These are phyloP conservation scores for Diaporthe sp. DNA, from an alignment of 2,329 filamentous ascomycete species.

Conservation along the genomic window DNA sequence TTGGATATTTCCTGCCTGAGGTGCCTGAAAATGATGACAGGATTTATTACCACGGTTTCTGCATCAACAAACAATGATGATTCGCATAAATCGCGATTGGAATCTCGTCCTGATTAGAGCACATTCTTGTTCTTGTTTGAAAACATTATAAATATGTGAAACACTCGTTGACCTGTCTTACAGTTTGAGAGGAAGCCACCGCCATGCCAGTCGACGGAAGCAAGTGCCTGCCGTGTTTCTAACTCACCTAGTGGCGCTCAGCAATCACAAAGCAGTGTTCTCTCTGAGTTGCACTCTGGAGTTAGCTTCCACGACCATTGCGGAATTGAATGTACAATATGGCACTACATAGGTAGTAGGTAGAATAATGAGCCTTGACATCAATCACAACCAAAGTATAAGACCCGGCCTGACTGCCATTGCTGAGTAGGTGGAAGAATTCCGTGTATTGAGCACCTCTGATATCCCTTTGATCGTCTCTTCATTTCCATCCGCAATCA, in stretches of 20 bases:
- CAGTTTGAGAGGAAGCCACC: neutral
- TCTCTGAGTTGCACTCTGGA: neutral
- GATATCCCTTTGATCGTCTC: neutral
- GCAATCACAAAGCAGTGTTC: neutral
- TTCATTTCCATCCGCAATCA: neutral
- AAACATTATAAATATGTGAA: neutral
- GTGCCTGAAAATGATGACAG: conserved; percentile 10
- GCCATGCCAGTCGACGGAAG: too few relatives aligned
- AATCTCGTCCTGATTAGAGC: conserved; percentile 30
- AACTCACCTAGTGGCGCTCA: neutral
- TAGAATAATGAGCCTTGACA: neutral
- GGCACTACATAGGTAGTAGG: neutral
- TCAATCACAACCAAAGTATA: neutral
- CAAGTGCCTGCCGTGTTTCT: neutral
- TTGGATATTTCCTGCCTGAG: neutral
- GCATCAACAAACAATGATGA: conserved; percentile 33
- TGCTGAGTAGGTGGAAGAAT: neutral
- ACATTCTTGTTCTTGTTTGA: neutral
- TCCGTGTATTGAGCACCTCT: neutral
- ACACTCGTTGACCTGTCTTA: neutral
- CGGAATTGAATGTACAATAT: neutral
- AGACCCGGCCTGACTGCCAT: neutral
- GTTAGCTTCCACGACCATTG: neutral
- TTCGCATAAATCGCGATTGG: conserved; percentile 29
- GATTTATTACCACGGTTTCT: conserved; percentile 30